Conservation (phyloP, 2,329 filamentous ascomycete genomes). For the Bipolaris oryzae region DNA sequence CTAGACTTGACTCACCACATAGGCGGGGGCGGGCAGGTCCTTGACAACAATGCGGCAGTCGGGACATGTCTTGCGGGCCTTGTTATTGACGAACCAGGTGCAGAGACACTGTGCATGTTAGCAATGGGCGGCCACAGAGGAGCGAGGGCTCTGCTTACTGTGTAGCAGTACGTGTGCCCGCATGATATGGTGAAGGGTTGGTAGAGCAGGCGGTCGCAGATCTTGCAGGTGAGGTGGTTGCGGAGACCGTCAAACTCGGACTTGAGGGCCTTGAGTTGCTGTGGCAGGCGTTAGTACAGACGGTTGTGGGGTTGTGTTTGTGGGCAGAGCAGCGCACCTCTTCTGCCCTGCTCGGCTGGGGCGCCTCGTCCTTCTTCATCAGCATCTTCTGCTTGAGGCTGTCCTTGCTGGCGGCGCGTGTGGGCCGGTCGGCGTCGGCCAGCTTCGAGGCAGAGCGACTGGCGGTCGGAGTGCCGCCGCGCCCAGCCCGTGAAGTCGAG, state of each 20-base stretch:
- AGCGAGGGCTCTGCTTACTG: conserved; percentile 50
- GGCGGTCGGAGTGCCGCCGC: conserved; percentile 36
- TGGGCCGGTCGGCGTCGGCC: conserved; percentile 36
- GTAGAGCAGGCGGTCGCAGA: conserved; percentile 71
- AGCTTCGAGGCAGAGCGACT: conserved; percentile 39
- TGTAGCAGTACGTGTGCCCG: conserved; percentile 76
- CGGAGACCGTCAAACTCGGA: conserved; percentile 67
- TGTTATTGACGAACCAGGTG: conserved; percentile 61
- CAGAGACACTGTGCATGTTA: conserved; percentile 58
- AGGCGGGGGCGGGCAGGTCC: conserved; percentile 67
- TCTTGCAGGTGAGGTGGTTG: conserved; percentile 67
- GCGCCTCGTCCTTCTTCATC: conserved; percentile 42
- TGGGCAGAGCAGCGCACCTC: conserved; percentile 32
- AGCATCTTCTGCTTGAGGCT: conserved; percentile 48
- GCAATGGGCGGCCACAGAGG: conserved; percentile 18
- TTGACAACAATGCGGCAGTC: conserved; percentile 68
- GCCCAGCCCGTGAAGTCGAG: conserved; percentile 31
- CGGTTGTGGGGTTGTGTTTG: too few relatives aligned
- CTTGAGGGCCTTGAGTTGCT: conserved; percentile 49
- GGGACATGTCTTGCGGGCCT: conserved; percentile 68
- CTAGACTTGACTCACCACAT: conserved; percentile 58
- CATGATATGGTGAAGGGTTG: conserved; percentile 72
- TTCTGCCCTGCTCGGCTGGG: conserved; percentile 43
- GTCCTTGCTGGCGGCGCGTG: conserved; percentile 45
- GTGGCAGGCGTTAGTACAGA: conserved; percentile 29